A percentile compares a stretch with the other conserved stretches of the same genome.
These are phyloP conservation scores for Globisporangium polare DNA, from an alignment of 352 stramenopile species.

Conservation along the genomic window DNA sequence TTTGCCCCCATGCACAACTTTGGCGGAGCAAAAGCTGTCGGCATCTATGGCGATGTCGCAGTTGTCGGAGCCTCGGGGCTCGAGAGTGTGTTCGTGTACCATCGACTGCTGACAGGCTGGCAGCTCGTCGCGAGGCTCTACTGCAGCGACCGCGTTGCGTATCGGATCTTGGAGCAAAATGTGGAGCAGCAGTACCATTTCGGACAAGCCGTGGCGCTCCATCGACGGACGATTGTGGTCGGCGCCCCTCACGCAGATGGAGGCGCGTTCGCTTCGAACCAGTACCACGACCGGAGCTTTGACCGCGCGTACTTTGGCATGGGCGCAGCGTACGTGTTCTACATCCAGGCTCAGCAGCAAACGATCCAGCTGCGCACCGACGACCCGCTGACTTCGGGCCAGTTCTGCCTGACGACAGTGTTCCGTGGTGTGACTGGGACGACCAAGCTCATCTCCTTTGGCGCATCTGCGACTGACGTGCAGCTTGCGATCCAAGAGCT, in stretches of 20 bases:
- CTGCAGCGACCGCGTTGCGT: conserved; percentile 75
- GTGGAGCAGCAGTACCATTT: conserved; percentile 88
- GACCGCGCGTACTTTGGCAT: conserved; percentile 65
- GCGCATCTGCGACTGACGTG: conserved; percentile 58
- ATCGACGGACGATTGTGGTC: conserved; percentile 84
- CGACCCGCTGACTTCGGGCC: conserved; percentile 53
- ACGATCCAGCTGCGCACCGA: conserved; percentile 52
- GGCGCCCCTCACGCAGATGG: conserved; percentile 84
- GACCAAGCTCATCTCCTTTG: conserved; percentile 58
- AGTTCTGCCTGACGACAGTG: conserved; percentile 69
- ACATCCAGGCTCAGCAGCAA: conserved; percentile 76
- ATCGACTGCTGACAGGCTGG: conserved; percentile 48
- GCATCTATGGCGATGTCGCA: conserved; percentile 81
- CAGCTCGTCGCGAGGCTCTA: conserved; percentile 47
- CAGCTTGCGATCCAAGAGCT: conserved; percentile 82
- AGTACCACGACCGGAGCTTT: conserved; percentile 60
- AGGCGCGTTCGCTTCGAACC: conserved; percentile 43
- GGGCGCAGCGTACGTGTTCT: conserved; percentile 71
- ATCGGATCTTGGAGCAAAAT: conserved; percentile 69
- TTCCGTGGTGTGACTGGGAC: conserved; percentile 57
- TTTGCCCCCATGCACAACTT: conserved; percentile 60
- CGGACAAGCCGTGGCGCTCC: conserved; percentile 79
- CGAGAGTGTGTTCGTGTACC: conserved; percentile 71
- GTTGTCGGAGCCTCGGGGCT: conserved; percentile 85
- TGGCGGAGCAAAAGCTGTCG: conserved; percentile 59